Percentiles rank a stretch among this genome's conserved stretches.
Evolutionary conservation across 208 protist species (phyloP).

Genomic region (Leishmania arabica): DNA sequence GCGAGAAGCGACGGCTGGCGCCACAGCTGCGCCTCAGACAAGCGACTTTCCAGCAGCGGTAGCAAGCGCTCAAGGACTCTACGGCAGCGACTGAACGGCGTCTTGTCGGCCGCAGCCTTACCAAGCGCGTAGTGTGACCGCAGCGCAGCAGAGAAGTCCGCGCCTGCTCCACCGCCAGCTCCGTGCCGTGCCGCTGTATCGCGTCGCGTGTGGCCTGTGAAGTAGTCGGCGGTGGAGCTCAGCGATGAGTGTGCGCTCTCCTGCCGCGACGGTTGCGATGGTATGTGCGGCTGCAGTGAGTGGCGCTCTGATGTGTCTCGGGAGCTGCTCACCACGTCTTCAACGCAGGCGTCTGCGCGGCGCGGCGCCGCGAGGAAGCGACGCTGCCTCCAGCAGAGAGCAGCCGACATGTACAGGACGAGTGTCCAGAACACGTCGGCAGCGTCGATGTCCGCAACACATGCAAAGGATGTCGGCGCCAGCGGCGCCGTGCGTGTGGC

Average conservation of each 20-base stretch:
- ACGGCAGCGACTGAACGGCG: neutral
- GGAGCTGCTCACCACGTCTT: constrained; percentile 13
- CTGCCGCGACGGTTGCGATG: neutral
- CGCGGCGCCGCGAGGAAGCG: constrained; percentile 1
- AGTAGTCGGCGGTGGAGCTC: neutral
- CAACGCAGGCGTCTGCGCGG: neutral
- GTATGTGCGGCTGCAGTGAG: neutral
- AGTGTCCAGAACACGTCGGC: constrained; percentile 27
- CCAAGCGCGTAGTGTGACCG: neutral
- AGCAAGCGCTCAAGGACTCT: constrained; percentile 14
- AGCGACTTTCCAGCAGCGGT: constrained; percentile 21
- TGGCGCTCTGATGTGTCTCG: constrained; percentile 1
- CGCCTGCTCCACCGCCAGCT: neutral
- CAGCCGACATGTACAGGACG: constrained; percentile 16
- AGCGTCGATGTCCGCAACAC: constrained; percentile 2
- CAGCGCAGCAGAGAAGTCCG: neutral
- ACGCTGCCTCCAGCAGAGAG: constrained; percentile 19
- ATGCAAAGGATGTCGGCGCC: neutral
- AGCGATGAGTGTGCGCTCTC: constrained; percentile 7
- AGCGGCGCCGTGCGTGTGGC: neutral
- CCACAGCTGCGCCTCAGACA: constrained; percentile 42
- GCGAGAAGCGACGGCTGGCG: constrained; percentile 61
- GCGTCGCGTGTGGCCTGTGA: neutral
- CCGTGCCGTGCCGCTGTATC: neutral
- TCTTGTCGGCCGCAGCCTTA: neutral